A percentile compares a stretch with the other conserved stretches of the same genome.
Evolutionary conservation across 164 flowering plant genomes (phyloP).

Genomic region (Platanus orientalis): DNA sequence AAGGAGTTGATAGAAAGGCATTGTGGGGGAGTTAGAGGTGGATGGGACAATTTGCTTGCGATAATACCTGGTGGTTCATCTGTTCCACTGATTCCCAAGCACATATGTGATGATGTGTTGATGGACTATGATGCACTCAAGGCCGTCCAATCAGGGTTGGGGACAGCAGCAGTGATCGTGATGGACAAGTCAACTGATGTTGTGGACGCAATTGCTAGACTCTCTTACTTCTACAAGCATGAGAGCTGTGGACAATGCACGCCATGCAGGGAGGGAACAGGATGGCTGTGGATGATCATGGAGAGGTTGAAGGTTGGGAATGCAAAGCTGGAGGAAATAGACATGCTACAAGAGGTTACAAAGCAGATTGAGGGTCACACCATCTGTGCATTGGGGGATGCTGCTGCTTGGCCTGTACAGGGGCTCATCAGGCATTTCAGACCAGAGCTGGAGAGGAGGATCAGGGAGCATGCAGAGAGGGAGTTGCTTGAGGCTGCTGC

Average conservation of each 20-base stretch:
- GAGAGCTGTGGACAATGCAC: conserved; percentile 99
- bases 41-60: conserved; percentile 96
- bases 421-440: conserved; percentile 94
- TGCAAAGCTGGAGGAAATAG: conserved; percentile 93
- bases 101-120: conserved; percentile 83
- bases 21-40: conserved; percentile 95
- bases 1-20: conserved; percentile 92
- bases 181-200: conserved; percentile 98
- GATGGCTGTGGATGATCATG: conserved; percentile 99
- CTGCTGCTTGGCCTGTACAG: conserved; percentile 99
- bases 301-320: conserved; percentile 95
- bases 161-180: conserved; percentile 97
- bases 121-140: conserved; percentile 98
- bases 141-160: conserved; percentile 85
- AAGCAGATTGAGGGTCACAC: conserved; percentile 99
- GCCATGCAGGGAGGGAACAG: conserved; percentile 97
- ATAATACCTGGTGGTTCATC: conserved; percentile 96
- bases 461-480: conserved; percentile 78
- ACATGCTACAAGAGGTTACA: conserved; percentile 97
- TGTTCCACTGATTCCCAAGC: conserved; percentile 79
- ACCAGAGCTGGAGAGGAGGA: conserved; percentile 97
- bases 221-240: conserved; percentile 95
- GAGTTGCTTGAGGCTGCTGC: conserved; percentile 74
- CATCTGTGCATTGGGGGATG: conserved; percentile 96
- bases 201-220: conserved; percentile 94